Evolutionary conservation across 1,284 basidiomycete species (phyloP).

Genomic region (Moesziomyces globuligerus): DNA sequence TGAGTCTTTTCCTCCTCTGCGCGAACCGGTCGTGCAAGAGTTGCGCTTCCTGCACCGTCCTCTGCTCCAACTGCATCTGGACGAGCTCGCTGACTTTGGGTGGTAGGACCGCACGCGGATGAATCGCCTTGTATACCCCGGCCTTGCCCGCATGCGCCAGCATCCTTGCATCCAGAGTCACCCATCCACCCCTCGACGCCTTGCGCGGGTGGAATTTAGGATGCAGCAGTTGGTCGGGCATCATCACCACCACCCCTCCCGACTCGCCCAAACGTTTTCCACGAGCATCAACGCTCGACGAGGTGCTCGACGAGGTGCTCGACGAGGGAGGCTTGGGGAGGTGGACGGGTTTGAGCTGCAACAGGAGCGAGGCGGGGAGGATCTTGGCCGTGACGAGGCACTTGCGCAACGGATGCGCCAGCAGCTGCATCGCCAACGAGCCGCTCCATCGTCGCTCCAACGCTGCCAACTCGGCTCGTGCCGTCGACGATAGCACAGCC

Average conservation of each 20-base stretch:
- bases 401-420: slow-evolving; percentile 22
- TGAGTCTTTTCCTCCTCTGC: not conserved
- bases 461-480: not conserved
- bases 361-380: slow-evolving; percentile 21
- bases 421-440: slow-evolving; percentile 30
- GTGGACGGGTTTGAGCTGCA: slow-evolving; percentile 29
- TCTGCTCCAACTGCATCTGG: slow-evolving; percentile 18
- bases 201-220: slow-evolving; percentile 5
- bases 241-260: slow-evolving; percentile 5
- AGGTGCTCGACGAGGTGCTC: not conserved
- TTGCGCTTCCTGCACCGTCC: slow-evolving; percentile 19
- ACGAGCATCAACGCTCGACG: not conserved
- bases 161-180: slow-evolving; percentile 10
- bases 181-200: slow-evolving; percentile 15
- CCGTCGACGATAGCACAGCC: not conserved
- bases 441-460: slow-evolving; percentile 21
- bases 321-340: not conserved
- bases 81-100: slow-evolving; percentile 8
- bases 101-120: slow-evolving; percentile 10
- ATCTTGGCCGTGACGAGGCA: slow-evolving; percentile 32
- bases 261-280: not conserved
- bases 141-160: slow-evolving; percentile 1
- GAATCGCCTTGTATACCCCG: slow-evolving; percentile 4
- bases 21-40: slow-evolving; percentile 2
- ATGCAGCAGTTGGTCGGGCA: slow-evolving; percentile 26